These are phyloP conservation scores for Quercus dentata DNA, from an alignment of 306 rosid species.

Conservation along the genomic window DNA sequence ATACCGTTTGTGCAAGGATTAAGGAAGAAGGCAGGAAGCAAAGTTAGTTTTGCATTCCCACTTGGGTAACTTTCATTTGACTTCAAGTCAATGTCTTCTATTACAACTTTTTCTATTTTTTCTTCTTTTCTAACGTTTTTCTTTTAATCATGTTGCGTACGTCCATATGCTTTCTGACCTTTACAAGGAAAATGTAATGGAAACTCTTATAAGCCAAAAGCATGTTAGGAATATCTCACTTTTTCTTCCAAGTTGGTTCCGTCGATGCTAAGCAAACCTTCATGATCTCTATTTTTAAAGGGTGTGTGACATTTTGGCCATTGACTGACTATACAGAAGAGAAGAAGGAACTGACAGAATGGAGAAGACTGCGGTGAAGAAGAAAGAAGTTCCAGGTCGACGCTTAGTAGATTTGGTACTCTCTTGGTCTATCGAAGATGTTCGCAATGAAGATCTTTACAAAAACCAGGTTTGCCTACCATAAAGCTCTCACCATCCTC, in stretches of 20 bases:
- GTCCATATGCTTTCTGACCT: neutral
- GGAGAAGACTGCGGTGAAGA: neutral
- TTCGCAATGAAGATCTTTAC: constrained; percentile 15
- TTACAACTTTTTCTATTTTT: neutral
- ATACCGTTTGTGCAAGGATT: too few species aligned
- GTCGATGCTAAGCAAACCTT: neutral
- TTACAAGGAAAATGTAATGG: neutral
- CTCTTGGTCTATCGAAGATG: constrained; percentile 36
- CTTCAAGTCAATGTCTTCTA: neutral
- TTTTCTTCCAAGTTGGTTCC: neutral
- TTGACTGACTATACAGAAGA: neutral
- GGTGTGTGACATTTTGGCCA: neutral
- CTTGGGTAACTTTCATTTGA: neutral
- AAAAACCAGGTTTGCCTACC: constrained; percentile 23
- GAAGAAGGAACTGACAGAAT: neutral
- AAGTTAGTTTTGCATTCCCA: too few species aligned
- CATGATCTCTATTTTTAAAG: neutral
- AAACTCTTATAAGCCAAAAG: neutral
- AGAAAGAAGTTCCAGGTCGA: neutral
- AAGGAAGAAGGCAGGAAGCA: too few species aligned
- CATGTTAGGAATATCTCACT: neutral
- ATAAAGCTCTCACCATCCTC: neutral
- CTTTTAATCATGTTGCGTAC: neutral
- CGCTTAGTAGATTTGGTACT: constrained; percentile 22
- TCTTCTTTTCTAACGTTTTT: neutral